Evolutionary conservation across 257 asterid species (phyloP), one percentile per base, ranked within the genome.

Genomic region (Hygrophila difformis): DNA sequence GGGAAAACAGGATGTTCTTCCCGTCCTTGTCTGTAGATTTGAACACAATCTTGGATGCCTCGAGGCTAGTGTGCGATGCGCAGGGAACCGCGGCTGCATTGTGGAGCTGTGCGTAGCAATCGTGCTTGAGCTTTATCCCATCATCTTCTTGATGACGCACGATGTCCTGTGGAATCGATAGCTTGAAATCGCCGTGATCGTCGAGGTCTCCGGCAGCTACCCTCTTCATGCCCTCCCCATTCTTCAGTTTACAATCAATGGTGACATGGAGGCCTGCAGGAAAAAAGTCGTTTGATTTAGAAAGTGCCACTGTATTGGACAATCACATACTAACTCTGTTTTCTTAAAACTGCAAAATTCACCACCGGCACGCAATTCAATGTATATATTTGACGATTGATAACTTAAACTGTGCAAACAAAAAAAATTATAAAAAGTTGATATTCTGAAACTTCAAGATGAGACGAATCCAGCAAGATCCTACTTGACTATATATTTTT

Each of bases 41-140:
- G 62, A 59, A 40, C 18, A 68, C 60, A 28, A 91, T 68, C 58
- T 75, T 86, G 59, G 80, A 19, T 24, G 79, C 75, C 42, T 89
- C 84, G 0, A 77, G 18, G 23, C 81, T 81, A n/a, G 63, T 31
- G 49, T 71, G 85, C 21, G 81, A 69, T 0, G 96, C 82, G 64
- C 98, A 89, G 9, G 95, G 93, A 18, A 56, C 39, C 1, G 82
- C 60, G 3, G 81, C 67, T 1, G 87, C 87, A 57, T 78, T 77
- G 37, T 82, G 92, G 44, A 89, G 85, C 49, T 85, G 98, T 3
- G 88, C 93, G 39, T 75, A 82, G 64, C 98, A 89, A 21, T 79
- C 88, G 15, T 77, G 73, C 13, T 75, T 78, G 21, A 80, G 74
- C 6, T 75, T 59, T 11, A 54, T 53, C 0, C 78, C 88, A 17